Evolutionary conservation across 2,329 filamentous ascomycete species (phyloP).

Genomic region (Colletotrichum siamense): DNA sequence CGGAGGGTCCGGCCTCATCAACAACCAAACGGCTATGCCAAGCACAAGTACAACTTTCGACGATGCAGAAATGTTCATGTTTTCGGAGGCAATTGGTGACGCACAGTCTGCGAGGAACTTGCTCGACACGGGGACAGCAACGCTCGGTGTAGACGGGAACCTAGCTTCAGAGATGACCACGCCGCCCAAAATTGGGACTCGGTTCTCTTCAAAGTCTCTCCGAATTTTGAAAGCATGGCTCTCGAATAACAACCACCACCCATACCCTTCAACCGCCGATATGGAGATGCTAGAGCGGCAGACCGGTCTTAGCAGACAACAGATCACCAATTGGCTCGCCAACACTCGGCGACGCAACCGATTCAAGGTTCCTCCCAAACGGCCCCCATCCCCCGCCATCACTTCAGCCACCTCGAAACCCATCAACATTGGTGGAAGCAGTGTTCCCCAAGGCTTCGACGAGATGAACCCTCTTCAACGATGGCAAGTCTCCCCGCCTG

Average conservation of each 20-base stretch:
- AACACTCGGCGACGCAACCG: conserved; percentile 8
- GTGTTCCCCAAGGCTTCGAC: background rate
- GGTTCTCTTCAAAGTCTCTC: conserved; percentile 27
- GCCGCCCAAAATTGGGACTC: conserved; percentile 25
- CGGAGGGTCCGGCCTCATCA: background rate
- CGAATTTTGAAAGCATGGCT: conserved; percentile 26
- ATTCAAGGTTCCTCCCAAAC: conserved; percentile 12
- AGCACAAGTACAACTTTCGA: background rate
- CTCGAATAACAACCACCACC: background rate
- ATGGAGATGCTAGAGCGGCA: conserved; percentile 10
- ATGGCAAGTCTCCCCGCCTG: conserved; percentile 26
- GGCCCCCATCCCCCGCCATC: conserved; percentile 11
- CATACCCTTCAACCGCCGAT: conserved; percentile 4
- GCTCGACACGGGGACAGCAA: too few relatives aligned
- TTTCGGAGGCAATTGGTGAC: background rate
- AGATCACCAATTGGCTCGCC: conserved; percentile 19
- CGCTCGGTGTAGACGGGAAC: background rate
- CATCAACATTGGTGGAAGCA: background rate
- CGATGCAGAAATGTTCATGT: background rate
- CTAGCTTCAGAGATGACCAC: background rate
- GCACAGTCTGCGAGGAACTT: background rate
- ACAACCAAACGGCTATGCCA: background rate
- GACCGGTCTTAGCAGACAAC: conserved; percentile 12
- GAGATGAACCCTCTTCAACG: conserved; percentile 16
- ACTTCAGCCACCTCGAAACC: background rate